Evolutionary conservation across 306 rosid genomes (phyloP).

Genomic region (Vigna hirtella): DNA sequence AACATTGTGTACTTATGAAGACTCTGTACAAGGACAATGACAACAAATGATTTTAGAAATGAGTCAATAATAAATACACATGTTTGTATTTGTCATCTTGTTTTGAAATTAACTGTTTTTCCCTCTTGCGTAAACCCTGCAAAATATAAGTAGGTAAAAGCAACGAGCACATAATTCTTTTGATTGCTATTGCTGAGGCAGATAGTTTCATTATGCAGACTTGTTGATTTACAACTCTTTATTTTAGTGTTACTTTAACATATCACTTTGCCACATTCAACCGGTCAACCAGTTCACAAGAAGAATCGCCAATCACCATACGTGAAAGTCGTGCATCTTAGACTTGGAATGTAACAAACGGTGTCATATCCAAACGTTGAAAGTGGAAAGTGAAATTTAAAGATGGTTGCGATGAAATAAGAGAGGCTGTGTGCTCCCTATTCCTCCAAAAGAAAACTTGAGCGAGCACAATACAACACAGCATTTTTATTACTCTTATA

Average conservation of each 20-base stretch:
- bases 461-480: constrained; percentile 41
- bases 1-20: constrained; percentile 25
- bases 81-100: not conserved
- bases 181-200: constrained; percentile 17
- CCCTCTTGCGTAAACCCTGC: not conserved
- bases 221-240: constrained; percentile 21
- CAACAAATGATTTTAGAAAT: not conserved
- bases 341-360: constrained; percentile 24
- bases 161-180: not conserved
- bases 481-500: constrained; percentile 45
- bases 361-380: constrained; percentile 22
- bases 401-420: constrained; percentile 44
- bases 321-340: constrained; percentile 19
- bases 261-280: constrained; percentile 12
- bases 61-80: constrained; percentile 22
- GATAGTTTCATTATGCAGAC: constrained; percentile 20
- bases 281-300: constrained; percentile 34
- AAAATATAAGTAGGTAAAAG: constrained; percentile 16
- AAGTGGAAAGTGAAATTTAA: constrained; percentile 40
- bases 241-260: not conserved
- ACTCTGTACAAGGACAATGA: constrained; percentile 21
- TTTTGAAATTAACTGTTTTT: constrained; percentile 31
- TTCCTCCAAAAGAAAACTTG: constrained; percentile 47
- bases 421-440: constrained; percentile 35
- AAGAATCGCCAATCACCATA: constrained; percentile 26